Conservation (phyloP, 805 yeast species). For the Jamesozyma rosinii region DNA sequence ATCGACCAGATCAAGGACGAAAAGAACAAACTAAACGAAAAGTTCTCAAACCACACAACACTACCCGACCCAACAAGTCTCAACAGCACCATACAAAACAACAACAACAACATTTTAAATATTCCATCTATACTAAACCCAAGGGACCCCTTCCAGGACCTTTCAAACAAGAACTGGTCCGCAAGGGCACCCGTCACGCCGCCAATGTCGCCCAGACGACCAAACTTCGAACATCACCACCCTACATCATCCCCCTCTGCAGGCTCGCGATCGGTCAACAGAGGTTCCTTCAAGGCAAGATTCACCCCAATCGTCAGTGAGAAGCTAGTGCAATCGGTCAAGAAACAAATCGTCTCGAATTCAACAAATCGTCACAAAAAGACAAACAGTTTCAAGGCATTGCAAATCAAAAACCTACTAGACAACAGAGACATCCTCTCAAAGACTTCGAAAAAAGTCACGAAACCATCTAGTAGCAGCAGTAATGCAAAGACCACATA, state of each 20-base stretch:
- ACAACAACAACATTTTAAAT: background rate
- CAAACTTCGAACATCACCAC: background rate
- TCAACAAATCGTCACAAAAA: constrained; percentile 21
- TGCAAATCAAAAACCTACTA: constrained; percentile 27
- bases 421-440: constrained; percentile 27
- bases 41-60: constrained; percentile 1
- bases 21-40: constrained; percentile 1
- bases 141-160: constrained; percentile 23
- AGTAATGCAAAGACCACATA: background rate
- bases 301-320: constrained; percentile 14
- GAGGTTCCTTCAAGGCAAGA: background rate
- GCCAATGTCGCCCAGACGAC: constrained; percentile 19
- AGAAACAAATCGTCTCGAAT: constrained; percentile 7
- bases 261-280: background rate
- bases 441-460: constrained; percentile 13
- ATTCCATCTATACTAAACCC: constrained; percentile 25
- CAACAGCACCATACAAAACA: background rate
- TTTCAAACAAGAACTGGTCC: constrained; percentile 10
- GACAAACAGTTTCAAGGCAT: constrained; percentile 31
- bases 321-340: constrained; percentile 25
- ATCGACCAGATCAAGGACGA: constrained; percentile 1
- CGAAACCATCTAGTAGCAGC: background rate
- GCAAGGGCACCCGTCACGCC: constrained; percentile 26
- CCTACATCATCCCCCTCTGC: background rate
- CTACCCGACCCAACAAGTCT: background rate